Percentiles rank a stretch among this genome's conserved stretches.
Conservation (phyloP, 768 basidiomycete species). For the Suillus weaverae region DNA sequence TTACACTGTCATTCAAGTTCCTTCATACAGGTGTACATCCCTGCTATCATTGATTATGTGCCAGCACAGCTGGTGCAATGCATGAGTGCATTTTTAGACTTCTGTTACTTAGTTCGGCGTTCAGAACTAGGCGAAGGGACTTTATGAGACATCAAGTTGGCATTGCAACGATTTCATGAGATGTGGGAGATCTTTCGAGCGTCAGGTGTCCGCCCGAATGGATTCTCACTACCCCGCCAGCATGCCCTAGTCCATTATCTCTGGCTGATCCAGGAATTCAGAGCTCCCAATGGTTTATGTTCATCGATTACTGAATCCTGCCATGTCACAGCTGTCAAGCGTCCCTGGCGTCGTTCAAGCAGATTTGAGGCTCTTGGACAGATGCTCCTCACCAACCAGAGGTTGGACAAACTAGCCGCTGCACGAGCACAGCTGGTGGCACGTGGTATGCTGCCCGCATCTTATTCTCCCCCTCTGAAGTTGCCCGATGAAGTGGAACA, state of each 20-base stretch:
- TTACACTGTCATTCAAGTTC: too few species aligned
- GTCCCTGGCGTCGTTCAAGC: slow-evolving; percentile 36
- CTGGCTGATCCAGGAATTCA: slow-evolving; percentile 20
- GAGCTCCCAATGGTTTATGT: slow-evolving; percentile 22
- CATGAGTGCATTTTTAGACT: slow-evolving; percentile 27
- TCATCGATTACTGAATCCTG: slow-evolving; percentile 23
- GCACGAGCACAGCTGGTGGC: slow-evolving; percentile 8
- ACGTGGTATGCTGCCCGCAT: slow-evolving; percentile 5
- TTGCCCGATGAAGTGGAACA: neutral
- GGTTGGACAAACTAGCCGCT: slow-evolving; percentile 30
- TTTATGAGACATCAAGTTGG: slow-evolving; percentile 13
- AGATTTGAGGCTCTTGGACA: slow-evolving; percentile 33
- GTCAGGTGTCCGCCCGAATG: slow-evolving; percentile 10
- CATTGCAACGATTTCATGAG: slow-evolving; percentile 12
- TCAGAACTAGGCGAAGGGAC: neutral
- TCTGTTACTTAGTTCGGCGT: slow-evolving; percentile 20
- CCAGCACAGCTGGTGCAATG: neutral
- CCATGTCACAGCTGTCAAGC: slow-evolving; percentile 23
- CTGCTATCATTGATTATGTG: slow-evolving; percentile 21
- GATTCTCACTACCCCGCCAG: slow-evolving; percentile 25
- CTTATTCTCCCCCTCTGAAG: neutral
- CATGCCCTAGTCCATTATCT: slow-evolving; percentile 28
- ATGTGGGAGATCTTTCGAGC: slow-evolving; percentile 16
- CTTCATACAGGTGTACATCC: slow-evolving; percentile 27
- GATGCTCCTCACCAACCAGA: slow-evolving; percentile 30